Evolutionary conservation across 2,329 filamentous ascomycete species (phyloP).

Genomic region (Aspergillus carbonarius): DNA sequence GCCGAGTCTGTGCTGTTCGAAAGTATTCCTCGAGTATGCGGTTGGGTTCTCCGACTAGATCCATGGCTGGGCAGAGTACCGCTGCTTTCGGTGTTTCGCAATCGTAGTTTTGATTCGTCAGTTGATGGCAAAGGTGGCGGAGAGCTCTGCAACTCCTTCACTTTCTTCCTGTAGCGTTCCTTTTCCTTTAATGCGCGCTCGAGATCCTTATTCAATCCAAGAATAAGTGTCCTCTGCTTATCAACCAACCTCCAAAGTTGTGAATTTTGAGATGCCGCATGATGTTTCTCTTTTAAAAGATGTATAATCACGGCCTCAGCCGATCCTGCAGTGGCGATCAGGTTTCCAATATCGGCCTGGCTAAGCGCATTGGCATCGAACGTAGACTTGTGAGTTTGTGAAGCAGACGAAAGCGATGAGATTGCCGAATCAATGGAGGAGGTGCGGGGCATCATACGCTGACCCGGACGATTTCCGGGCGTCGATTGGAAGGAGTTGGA

Average conservation of each 20-base stretch:
- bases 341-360: conserved; percentile 70
- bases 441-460: conserved; percentile 61
- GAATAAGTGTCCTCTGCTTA: conserved; percentile 90
- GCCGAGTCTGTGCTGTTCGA: not conserved
- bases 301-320: conserved; percentile 86
- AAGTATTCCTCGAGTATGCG: not conserved
- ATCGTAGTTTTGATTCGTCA: conserved; percentile 9
- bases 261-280: conserved; percentile 81
- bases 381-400: conserved; percentile 59
- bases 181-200: conserved; percentile 91
- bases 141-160: conserved; percentile 69
- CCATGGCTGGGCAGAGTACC: not conserved
- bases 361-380: conserved; percentile 58
- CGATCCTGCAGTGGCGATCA: conserved; percentile 83
- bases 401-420: conserved; percentile 66
- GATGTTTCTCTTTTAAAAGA: conserved; percentile 86
- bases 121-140: conserved; percentile 39
- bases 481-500: conserved; percentile 32
- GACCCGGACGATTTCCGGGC: conserved; percentile 30
- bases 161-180: conserved; percentile 84
- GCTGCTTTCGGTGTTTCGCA: conserved; percentile 14
- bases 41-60: not conserved
- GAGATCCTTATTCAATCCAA: conserved; percentile 91
- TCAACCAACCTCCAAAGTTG: conserved; percentile 95
- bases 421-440: conserved; percentile 93